Evolutionary conservation across 2,329 filamentous ascomycete genomes (phyloP), one percentile per base, ranked within the genome.

Genomic region (Plenodomus lindquistii): DNA sequence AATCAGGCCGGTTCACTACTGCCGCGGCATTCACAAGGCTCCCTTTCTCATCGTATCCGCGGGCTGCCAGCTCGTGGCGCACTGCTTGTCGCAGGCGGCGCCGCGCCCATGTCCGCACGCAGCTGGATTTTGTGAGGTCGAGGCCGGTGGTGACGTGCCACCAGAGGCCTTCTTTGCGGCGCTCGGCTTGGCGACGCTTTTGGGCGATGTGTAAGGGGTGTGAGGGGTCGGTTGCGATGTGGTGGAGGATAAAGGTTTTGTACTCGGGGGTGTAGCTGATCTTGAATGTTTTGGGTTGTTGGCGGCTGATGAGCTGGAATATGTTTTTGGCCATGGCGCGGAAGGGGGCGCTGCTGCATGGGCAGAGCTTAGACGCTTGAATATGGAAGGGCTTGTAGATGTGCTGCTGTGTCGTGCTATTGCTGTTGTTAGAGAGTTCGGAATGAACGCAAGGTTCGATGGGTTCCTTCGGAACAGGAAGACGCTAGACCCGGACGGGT

Each of bases 51-150:
- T 65, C 61, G 35, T 67, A 66, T 1, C 65, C 69, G 15, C 58
- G 54, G 6, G 46, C 45, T 37, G 54, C 57, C 38, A 73, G 46
- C 40, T 62, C 67, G 3, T 66, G 67, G 13, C 46, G 54, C 21
- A 73, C 55, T 0, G 70, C 70, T 40, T 58, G 60, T 36, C 60
- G 58, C 46, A 72, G 47, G 17, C 69, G 56, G 21, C 69, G 52
- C 31, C 60, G 54, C 10, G 63, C 58, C 69, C 68, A 71, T 27
- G 62, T 46, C 34, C 69, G 42, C 36, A 73, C 66, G 15, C 66
- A 67, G 18, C 58, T 60, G 5, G 63, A 69, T 48, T 67, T 71
- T 20, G 59, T 65, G 17, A 63, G 41, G 13, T 61, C 61, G 11
- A 48, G 13, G 9, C 52, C 45, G 2, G 59, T 57, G 2, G 62